These are phyloP conservation scores for Mariannaea elegans DNA, from an alignment of 2,329 filamentous ascomycete genomes.

Conservation along the genomic window DNA sequence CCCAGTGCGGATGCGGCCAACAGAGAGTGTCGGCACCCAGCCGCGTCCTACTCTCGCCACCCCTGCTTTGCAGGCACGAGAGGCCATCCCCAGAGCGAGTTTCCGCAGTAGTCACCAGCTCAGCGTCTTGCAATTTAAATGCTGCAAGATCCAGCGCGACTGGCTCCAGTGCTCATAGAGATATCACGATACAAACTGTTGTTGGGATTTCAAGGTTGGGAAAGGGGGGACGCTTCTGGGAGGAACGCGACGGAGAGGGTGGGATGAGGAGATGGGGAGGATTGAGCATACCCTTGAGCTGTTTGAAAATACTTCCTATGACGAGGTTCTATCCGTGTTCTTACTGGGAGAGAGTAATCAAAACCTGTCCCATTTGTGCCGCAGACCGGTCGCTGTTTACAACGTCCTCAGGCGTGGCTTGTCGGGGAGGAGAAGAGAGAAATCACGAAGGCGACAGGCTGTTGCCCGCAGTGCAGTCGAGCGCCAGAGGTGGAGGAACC, in stretches of 20 bases:
- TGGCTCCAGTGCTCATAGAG: slow-evolving; percentile 40
- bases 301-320: slow-evolving; percentile 31
- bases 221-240: slow-evolving; percentile 7
- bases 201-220: slow-evolving; percentile 34
- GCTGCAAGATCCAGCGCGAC: slow-evolving; percentile 37
- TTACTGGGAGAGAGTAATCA: slow-evolving; percentile 33
- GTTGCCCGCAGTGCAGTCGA: slow-evolving; percentile 26
- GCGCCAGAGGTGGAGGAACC: slow-evolving; percentile 25
- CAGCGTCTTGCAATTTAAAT: slow-evolving; percentile 42
- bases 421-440: slow-evolving; percentile 32
- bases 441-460: slow-evolving; percentile 33
- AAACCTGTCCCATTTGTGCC: slow-evolving; percentile 38
- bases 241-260: slow-evolving; percentile 27
- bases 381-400: slow-evolving; percentile 45
- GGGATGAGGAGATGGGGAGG: slow-evolving; percentile 31
- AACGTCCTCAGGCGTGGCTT: slow-evolving; percentile 41
- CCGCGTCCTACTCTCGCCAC: slow-evolving; percentile 31
- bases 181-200: slow-evolving; percentile 44
- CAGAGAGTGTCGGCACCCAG: slow-evolving; percentile 21
- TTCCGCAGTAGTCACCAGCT: slow-evolving; percentile 36
- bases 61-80: slow-evolving; percentile 32
- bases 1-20: slow-evolving; percentile 13
- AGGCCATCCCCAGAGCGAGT: slow-evolving; percentile 36
- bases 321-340: slow-evolving; percentile 38
- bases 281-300: slow-evolving; percentile 47